These are phyloP conservation scores for Laburnicola sp. DNA, from an alignment of 2,329 filamentous ascomycete species.

Conservation along the genomic window DNA sequence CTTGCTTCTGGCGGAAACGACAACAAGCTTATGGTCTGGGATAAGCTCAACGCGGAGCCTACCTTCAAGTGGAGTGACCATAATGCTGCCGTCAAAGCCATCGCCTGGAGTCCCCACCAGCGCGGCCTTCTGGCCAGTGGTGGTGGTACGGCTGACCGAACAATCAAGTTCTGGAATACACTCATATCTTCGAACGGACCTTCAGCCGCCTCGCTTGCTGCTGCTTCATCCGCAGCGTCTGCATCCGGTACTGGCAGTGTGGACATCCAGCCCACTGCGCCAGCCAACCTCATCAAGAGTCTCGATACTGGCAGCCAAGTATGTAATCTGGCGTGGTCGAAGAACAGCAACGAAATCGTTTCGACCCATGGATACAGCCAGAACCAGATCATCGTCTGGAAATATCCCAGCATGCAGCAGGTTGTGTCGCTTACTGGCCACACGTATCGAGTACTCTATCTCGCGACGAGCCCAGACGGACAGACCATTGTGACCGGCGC, in stretches of 20 bases:
- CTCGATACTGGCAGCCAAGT: constrained; percentile 97
- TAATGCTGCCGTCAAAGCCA: constrained; percentile 94
- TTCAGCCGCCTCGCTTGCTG: constrained; percentile 46
- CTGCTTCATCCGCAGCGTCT: constrained; percentile 41
- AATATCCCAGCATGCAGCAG: constrained; percentile 97
- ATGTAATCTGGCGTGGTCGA: constrained; percentile 97
- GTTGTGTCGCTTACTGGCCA: constrained; percentile 94
- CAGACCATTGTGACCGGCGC: constrained; percentile 93
- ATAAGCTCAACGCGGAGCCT: constrained; percentile 89
- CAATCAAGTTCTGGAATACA: constrained; percentile 98
- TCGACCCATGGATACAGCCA: constrained; percentile 97
- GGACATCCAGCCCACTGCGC: constrained; percentile 39
- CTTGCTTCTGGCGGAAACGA: constrained; percentile 95
- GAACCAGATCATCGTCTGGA: constrained; percentile 99
- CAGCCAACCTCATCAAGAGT: constrained; percentile 65
- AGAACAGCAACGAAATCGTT: constrained; percentile 96
- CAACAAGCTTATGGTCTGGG: constrained; percentile 99
- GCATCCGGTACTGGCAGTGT: constrained; percentile 35
- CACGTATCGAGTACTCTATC: constrained; percentile 92
- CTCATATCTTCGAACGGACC: constrained; percentile 65
- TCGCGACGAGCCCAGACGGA: constrained; percentile 96
- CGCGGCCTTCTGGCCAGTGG: constrained; percentile 92
- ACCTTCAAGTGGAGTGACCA: constrained; percentile 94
- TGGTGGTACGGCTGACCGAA: constrained; percentile 90
- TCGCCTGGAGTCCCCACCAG: constrained; percentile 97